These are phyloP conservation scores for Phialophora macrospora DNA, from an alignment of 2,329 filamentous ascomycete genomes.

Conservation along the genomic window DNA sequence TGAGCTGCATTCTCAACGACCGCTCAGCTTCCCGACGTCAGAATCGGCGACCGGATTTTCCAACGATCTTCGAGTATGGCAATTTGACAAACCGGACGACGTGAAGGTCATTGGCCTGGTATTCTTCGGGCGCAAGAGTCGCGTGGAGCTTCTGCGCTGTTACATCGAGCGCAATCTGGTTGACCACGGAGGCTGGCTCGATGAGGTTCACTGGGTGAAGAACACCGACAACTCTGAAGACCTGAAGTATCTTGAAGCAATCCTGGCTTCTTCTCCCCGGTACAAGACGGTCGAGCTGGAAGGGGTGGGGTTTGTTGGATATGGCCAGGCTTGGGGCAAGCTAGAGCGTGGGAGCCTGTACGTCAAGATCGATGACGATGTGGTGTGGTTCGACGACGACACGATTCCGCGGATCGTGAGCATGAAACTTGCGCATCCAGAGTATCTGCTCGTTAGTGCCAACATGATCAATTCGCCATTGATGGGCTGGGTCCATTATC, in stretches of 20 bases:
- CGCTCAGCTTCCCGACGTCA: constrained; percentile 16
- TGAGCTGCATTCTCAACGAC: background rate
- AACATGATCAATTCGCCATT: constrained; percentile 64
- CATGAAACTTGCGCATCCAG: constrained; percentile 58
- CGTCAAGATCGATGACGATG: constrained; percentile 54
- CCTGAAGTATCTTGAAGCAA: constrained; percentile 48
- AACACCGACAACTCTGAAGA: constrained; percentile 50
- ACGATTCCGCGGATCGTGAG: constrained; percentile 61
- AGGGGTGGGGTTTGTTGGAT: constrained; percentile 45
- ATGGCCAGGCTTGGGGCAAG: constrained; percentile 40
- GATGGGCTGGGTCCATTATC: constrained; percentile 60
- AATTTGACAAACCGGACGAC: constrained; percentile 26
- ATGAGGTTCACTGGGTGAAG: constrained; percentile 54
- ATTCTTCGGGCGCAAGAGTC: constrained; percentile 53
- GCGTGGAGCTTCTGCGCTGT: constrained; percentile 55
- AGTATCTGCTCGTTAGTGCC: constrained; percentile 59
- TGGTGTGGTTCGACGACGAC: constrained; percentile 51
- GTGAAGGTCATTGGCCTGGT: constrained; percentile 51
- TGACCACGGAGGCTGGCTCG: constrained; percentile 53
- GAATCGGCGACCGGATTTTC: constrained; percentile 3
- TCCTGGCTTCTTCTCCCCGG: constrained; percentile 45
- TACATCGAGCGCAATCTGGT: constrained; percentile 55
- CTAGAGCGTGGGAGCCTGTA: constrained; percentile 47
- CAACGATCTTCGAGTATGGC: constrained; percentile 9
- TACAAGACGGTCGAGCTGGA: constrained; percentile 49